These are phyloP conservation scores for Globisporangium cederbergense DNA, from an alignment of 352 stramenopile species.

Conservation along the genomic window DNA sequence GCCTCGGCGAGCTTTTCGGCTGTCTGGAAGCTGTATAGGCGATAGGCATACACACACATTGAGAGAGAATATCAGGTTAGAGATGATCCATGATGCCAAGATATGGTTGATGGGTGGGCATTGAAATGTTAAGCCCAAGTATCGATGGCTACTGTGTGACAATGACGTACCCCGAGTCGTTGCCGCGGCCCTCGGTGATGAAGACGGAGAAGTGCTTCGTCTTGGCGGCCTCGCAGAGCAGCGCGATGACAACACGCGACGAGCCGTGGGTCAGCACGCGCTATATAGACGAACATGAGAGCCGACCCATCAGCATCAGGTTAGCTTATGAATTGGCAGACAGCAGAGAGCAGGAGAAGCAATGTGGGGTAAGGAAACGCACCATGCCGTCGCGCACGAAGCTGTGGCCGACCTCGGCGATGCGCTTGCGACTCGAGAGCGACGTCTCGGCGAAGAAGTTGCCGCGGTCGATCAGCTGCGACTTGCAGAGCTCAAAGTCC, in stretches of 20 bases:
- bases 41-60: conserved; percentile 6
- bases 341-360: not conserved
- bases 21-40: conserved; percentile 42
- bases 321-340: not conserved
- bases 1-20: conserved; percentile 80
- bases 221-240: conserved; percentile 89
- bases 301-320: not conserved
- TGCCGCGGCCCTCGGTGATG: conserved; percentile 91
- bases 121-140: not conserved
- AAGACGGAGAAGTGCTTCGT: conserved; percentile 94
- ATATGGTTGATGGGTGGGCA: not conserved
- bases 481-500: conserved; percentile 92
- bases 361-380: conserved; percentile 3
- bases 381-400: conserved; percentile 95
- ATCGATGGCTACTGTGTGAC: not conserved
- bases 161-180: conserved; percentile 75
- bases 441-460: conserved; percentile 93
- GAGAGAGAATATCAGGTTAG: not conserved
- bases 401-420: conserved; percentile 90
- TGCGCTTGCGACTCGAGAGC: conserved; percentile 89
- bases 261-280: conserved; percentile 93
- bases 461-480: conserved; percentile 88
- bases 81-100: no score
- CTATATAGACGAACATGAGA: conserved; percentile 18
- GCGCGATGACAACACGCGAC: conserved; percentile 88